Conservation (phyloP, 331 rosid species). For the Malus hybrid region DNA sequence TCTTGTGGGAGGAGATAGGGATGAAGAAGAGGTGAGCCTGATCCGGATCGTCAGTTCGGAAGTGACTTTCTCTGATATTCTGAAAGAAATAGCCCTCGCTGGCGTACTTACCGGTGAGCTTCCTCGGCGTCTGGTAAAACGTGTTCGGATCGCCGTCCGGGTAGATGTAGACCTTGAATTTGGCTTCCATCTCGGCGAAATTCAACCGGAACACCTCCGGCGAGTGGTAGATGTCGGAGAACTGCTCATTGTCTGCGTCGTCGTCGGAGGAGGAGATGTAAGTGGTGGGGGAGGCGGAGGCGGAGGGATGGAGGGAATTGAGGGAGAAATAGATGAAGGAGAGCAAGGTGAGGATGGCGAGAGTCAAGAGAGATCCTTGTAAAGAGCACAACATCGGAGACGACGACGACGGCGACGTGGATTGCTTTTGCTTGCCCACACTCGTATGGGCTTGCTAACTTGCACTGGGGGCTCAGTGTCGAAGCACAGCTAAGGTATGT, state of each 20-base stretch:
- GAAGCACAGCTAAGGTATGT: neutral
- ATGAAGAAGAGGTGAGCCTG: constrained; percentile 87
- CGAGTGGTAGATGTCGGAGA: constrained; percentile 55
- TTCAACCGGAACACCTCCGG: constrained; percentile 64
- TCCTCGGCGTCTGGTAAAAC: constrained; percentile 87
- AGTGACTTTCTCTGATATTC: constrained; percentile 73
- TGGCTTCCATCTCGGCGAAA: constrained; percentile 72
- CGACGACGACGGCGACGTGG: neutral
- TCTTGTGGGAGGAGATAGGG: constrained; percentile 91
- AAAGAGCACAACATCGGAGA: constrained; percentile 46
- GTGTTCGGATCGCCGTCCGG: constrained; percentile 95
- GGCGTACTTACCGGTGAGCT: constrained; percentile 88
- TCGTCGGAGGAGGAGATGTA: neutral
- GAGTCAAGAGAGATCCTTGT: constrained; percentile 54
- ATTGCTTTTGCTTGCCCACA: constrained; percentile 16
- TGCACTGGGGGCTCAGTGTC: no score
- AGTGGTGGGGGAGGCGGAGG: neutral
- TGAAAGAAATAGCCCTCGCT: constrained; percentile 93
- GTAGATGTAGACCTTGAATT: constrained; percentile 82
- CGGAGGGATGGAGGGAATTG: constrained; percentile 29
- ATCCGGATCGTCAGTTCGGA: constrained; percentile 76
- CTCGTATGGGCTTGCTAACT: constrained; percentile 21
- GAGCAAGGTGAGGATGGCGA: constrained; percentile 66
- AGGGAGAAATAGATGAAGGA: constrained; percentile 69
- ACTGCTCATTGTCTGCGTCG: constrained; percentile 3